phyloP scores from a whole-genome alignment of 306 rosid species.

The Cyclanthera cordifolia region DNA sequence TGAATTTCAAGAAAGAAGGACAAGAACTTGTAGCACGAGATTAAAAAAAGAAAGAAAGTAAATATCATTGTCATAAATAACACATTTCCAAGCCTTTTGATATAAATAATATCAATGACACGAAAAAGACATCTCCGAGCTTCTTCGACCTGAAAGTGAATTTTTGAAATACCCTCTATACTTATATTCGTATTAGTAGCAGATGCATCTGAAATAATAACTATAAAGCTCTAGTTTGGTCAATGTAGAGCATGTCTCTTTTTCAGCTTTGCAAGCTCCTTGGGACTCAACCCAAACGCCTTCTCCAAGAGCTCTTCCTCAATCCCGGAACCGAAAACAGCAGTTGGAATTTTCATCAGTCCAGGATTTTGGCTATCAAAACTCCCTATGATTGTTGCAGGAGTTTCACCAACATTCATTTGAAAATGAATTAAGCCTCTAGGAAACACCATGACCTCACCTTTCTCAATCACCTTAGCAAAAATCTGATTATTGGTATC shows the following conservation, averaged over 20 bases:
- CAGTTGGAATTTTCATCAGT: slow-evolving; percentile 45
- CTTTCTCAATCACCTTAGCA: slow-evolving; percentile 71
- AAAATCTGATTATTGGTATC: slow-evolving; percentile 56
- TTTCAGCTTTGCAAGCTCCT: slow-evolving; percentile 50
- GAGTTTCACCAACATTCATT: slow-evolving; percentile 77
- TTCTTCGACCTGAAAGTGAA: background rate
- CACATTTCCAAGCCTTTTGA: background rate
- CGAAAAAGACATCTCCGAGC: background rate
- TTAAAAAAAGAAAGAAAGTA: background rate
- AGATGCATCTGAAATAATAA: background rate
- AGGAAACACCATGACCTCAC: slow-evolving; percentile 89
- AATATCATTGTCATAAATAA: background rate
- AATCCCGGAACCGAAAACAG: slow-evolving; percentile 72
- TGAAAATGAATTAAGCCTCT: slow-evolving; percentile 79
- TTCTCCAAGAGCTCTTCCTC: slow-evolving; percentile 66
- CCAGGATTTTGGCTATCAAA: slow-evolving; percentile 95
- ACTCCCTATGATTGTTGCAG: slow-evolving; percentile 69
- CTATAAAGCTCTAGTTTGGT: background rate
- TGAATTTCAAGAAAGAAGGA: background rate
- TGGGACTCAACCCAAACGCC: slow-evolving; percentile 62
- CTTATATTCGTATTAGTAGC: background rate
- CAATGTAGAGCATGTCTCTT: slow-evolving; percentile 37
- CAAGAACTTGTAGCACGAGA: background rate
- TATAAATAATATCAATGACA: background rate
- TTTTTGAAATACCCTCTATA: background rate